phyloP scores from a whole-genome alignment of 805 yeast species.

The Blastobotrys terrestris region DNA sequence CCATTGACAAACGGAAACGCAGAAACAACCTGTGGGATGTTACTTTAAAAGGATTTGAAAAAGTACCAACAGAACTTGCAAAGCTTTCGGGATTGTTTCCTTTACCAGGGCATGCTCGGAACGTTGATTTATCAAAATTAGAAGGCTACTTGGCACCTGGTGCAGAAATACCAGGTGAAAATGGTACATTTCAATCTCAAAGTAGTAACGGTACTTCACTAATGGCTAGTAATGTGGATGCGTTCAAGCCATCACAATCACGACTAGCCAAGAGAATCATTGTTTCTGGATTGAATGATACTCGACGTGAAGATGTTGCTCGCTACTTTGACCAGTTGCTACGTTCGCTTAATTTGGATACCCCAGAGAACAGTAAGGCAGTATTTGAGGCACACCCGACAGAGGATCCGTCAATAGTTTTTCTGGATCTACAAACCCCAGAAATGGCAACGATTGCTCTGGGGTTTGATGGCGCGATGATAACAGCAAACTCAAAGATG shows the following conservation, averaged over 20 bases:
- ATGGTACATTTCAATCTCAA: neutral
- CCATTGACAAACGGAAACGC: constrained; percentile 48
- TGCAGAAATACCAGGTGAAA: neutral
- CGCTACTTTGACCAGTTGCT: constrained; percentile 8
- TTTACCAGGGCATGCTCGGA: constrained; percentile 40
- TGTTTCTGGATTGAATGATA: neutral
- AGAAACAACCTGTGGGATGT: constrained; percentile 61
- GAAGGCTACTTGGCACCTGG: neutral
- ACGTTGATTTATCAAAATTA: constrained; percentile 7
- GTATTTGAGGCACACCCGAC: constrained; percentile 7
- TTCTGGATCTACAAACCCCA: constrained; percentile 47
- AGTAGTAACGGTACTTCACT: neutral
- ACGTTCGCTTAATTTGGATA: constrained; percentile 8
- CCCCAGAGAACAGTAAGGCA: constrained; percentile 1
- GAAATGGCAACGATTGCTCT: constrained; percentile 50
- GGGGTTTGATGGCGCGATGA: constrained; percentile 33
- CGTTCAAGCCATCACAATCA: constrained; percentile 9
- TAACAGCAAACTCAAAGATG: constrained; percentile 22
- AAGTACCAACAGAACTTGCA: constrained; percentile 67
- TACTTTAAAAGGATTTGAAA: constrained; percentile 66
- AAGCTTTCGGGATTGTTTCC: constrained; percentile 76
- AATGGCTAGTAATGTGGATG: constrained; percentile 1
- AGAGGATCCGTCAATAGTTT: constrained; percentile 24
- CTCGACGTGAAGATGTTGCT: constrained; percentile 5
- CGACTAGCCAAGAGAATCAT: constrained; percentile 3